A percentile compares a stretch with the other conserved stretches of the same genome.
phyloP scores from a whole-genome alignment of 106 monocot species.

The Hemerocallis citrina region DNA sequence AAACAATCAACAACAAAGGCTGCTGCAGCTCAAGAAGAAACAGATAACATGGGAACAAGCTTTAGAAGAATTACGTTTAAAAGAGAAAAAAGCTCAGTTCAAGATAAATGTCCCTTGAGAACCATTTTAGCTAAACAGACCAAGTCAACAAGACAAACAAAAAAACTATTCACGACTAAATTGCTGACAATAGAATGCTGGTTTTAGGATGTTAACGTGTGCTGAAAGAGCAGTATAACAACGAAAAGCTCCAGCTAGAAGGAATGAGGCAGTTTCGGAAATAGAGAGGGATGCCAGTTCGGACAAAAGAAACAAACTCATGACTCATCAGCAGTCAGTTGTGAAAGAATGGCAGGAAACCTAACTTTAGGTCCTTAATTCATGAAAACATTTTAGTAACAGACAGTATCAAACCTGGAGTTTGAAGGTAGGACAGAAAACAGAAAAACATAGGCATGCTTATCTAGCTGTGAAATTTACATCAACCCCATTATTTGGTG shows the following conservation, averaged over 20 bases:
- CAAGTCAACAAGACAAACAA: background rate
- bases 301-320: background rate
- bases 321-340: no score
- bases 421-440: no score
- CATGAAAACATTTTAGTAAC: no score
- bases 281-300: background rate
- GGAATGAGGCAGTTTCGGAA: background rate
- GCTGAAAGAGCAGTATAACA: background rate
- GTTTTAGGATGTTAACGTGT: background rate
- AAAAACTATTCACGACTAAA: background rate
- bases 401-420: no score
- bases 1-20: background rate
- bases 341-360: no score
- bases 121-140: background rate
- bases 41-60: no score
- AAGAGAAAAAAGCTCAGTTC: background rate
- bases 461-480: no score
- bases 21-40: no score
- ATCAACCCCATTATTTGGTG: no score
- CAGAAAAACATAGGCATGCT: no score
- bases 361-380: no score
- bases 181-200: background rate
- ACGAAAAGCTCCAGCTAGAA: background rate
- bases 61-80: background rate
- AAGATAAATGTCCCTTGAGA: background rate